Base-by-base conservation (phyloP, 148 eudicot genomes). In the Vaccinium macrocarpon region DNA sequence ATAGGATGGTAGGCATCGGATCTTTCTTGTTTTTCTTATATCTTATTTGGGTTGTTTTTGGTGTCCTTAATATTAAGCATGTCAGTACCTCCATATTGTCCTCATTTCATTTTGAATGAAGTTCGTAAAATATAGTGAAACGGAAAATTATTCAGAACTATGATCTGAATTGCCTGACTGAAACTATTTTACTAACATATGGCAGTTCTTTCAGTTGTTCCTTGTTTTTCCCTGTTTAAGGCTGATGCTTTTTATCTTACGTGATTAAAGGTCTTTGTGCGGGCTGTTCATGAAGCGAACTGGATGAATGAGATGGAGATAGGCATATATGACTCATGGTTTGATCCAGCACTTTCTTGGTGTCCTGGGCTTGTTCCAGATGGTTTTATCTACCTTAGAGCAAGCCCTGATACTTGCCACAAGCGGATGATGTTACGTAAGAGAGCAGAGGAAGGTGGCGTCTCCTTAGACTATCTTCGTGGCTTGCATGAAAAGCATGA, bases 251-350 rank as follows among this genome's bases (percentile, higher is more conserved):
- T 52, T 73, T 83, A 76, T 80, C 46, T 78, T 80, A 42, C 49
- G 84, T 83, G 52, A 23, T 86, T 66, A 16, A 86, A 96, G 99
- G 99, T 96, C 75, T 96, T 96, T 91, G 99, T 96, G 71, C 92
- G 99, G 79, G 99, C 99, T 73, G 99, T 96, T 81, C 99, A 96
- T 90, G 99, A 96, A 89, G 99, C 99, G 42, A 94, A 96, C 57
- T 96, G 98, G 98, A 96, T 96, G 99, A 96, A 87, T 85, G 99
- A 96, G 91, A 96, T 96, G 99, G 99, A 96, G 86, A 96, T 96
- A 66, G 93, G 94, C 92, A 94, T 96, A 14, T 96, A 96, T 13
- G 98, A 96, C 86, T 96, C 99, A 8, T 96, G 99, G 99, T 96
- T 96, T 89, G 98, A 96, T 82, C 99, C 99, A 2, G 99, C 94